These are phyloP conservation scores for Kazachstania kunashirensis DNA, from an alignment of 805 yeast species.

Conservation along the genomic window DNA sequence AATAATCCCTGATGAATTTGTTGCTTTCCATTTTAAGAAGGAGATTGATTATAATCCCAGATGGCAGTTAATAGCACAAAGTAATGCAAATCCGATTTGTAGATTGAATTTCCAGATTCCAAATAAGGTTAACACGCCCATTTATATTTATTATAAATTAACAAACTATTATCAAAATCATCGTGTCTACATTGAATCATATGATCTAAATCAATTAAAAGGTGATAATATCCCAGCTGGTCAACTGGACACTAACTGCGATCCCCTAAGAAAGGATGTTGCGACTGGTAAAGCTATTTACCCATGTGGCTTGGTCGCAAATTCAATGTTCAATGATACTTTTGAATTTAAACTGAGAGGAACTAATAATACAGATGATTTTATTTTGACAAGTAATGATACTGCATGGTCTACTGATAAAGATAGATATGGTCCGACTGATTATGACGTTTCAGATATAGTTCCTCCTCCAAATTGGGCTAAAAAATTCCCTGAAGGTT, in stretches of 20 bases:
- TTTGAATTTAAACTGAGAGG: conserved; percentile 40
- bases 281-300: conserved; percentile 37
- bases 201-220: conserved; percentile 67
- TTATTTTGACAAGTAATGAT: conserved; percentile 37
- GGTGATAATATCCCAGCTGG: conserved; percentile 56
- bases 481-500: conserved; percentile 61
- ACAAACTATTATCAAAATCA: conserved; percentile 93
- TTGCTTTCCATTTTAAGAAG: conserved; percentile 50
- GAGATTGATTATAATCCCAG: conserved; percentile 34
- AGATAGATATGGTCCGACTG: conserved; percentile 52
- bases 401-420: conserved; percentile 67
- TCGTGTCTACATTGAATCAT: conserved; percentile 82
- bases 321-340: conserved; percentile 71
- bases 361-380: conserved; percentile 28
- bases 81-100: conserved; percentile 39
- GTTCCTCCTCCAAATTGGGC: conserved; percentile 83
- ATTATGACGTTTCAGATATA: conserved; percentile 47
- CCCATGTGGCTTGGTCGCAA: conserved; percentile 80
- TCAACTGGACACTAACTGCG: conserved; percentile 36
- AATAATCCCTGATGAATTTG: conserved; percentile 51
- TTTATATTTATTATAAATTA: conserved; percentile 71
- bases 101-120: conserved; percentile 63
- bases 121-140: conserved; percentile 54
- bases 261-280: conserved; percentile 24
- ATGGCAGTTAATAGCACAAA: conserved; percentile 49